Conservation (phyloP, 176 grass and related monocot genomes). For the Lolium rigidum region DNA sequence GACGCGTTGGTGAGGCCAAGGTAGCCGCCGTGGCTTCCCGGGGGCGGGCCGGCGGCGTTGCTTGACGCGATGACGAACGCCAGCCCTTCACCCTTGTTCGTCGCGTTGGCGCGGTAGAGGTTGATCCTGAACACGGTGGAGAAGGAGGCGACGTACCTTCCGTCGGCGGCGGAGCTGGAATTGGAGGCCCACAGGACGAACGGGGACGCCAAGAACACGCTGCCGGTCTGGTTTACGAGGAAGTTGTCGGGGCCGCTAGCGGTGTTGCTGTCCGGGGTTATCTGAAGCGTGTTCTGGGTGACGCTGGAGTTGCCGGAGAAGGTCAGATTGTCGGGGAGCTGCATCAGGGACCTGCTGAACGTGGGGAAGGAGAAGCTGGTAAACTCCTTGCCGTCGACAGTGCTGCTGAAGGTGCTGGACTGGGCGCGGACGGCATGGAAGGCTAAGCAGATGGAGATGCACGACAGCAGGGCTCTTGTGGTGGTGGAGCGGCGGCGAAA, state of each 20-base stretch:
- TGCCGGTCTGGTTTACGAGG: conserved; percentile 63
- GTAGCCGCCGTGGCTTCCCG: conserved; percentile 45
- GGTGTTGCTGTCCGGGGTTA: conserved; percentile 68
- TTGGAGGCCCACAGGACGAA: conserved; percentile 55
- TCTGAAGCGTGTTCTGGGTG: conserved; percentile 56
- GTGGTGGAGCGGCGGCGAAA: neutral
- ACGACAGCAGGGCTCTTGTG: conserved; percentile 5
- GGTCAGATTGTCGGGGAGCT: conserved; percentile 29
- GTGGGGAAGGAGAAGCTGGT: conserved; percentile 49
- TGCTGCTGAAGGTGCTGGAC: conserved; percentile 16
- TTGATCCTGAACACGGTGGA: conserved; percentile 69
- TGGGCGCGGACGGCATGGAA: conserved; percentile 28
- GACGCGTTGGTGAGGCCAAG: conserved; percentile 77
- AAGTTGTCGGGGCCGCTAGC: neutral
- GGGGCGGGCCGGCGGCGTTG: neutral
- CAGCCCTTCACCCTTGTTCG: conserved; percentile 56
- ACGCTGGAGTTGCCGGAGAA: conserved; percentile 30
- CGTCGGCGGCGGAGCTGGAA: conserved; percentile 6
- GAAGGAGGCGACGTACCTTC: conserved; percentile 61
- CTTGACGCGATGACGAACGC: conserved; percentile 69
- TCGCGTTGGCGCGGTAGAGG: conserved; percentile 39
- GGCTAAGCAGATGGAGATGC: conserved; percentile 16
- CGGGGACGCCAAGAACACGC: conserved; percentile 41
- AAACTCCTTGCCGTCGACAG: conserved; percentile 23
- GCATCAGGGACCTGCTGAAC: conserved; percentile 1